A percentile compares a stretch with the other conserved stretches of the same genome.
Conservation (phyloP, 2,329 filamentous ascomycete species). For the Penicillium sp. region DNA sequence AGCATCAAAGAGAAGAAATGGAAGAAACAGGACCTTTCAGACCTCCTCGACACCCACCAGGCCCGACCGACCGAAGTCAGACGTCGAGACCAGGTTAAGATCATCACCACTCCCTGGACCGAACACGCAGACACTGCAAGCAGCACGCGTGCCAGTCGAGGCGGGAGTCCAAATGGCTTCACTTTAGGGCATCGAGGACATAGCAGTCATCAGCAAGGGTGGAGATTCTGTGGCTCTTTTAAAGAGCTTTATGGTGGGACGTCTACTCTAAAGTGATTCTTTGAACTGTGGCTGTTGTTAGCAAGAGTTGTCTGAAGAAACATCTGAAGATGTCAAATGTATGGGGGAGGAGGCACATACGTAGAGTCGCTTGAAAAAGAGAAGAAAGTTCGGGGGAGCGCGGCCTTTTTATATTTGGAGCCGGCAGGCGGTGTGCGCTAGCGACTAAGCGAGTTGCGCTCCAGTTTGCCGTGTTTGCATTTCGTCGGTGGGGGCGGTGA, state of each 20-base stretch:
- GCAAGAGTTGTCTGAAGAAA: slow-evolving; percentile 17
- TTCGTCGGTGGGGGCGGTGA: background rate
- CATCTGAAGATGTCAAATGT: slow-evolving; percentile 1
- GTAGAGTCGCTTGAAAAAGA: slow-evolving; percentile 45
- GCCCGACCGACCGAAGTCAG: slow-evolving; percentile 70
- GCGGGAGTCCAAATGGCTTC: slow-evolving; percentile 60
- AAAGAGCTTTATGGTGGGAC: slow-evolving; percentile 84
- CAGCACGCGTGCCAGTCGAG: slow-evolving; percentile 38
- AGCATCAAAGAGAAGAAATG: slow-evolving; percentile 46
- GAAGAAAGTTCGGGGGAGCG: slow-evolving; percentile 22
- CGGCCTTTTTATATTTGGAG: slow-evolving; percentile 27
- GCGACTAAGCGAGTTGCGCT: slow-evolving; percentile 30
- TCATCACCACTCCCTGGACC: slow-evolving; percentile 88
- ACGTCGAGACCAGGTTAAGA: slow-evolving; percentile 71
- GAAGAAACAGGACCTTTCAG: slow-evolving; percentile 64
- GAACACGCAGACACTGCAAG: slow-evolving; percentile 39
- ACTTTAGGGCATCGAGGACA: slow-evolving; percentile 87
- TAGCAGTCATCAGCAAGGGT: slow-evolving; percentile 88
- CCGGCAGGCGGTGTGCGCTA: slow-evolving; percentile 14
- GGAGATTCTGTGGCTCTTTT: slow-evolving; percentile 86
- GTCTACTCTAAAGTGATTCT: slow-evolving; percentile 99
- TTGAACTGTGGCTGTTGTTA: slow-evolving; percentile 41
- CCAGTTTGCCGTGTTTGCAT: slow-evolving; percentile 9
- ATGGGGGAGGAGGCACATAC: slow-evolving; percentile 30
- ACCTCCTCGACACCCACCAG: slow-evolving; percentile 84